phyloP scores from a whole-genome alignment of 768 basidiomycete species.

The Pleurotus tuoliensis region DNA sequence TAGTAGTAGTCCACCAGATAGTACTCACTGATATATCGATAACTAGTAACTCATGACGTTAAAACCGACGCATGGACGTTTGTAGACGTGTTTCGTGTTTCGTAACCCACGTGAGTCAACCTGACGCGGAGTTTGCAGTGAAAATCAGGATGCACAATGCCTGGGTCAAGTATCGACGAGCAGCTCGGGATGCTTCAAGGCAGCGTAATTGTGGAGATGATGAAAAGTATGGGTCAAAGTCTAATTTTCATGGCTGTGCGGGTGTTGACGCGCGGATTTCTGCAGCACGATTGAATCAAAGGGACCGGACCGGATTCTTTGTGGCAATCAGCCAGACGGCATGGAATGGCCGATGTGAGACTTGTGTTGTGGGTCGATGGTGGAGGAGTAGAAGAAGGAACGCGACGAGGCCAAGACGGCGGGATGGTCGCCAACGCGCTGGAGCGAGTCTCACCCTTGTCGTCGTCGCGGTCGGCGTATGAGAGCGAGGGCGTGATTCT shows the following conservation, averaged over 20 bases:
- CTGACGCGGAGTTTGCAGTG: conserved; percentile 1
- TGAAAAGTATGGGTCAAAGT: neutral
- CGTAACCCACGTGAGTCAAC: neutral
- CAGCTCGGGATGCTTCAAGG: neutral
- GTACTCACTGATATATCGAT: neutral
- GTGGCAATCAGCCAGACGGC: conserved; percentile 14
- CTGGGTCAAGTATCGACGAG: neutral
- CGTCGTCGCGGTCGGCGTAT: neutral
- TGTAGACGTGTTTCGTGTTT: conserved; percentile 6
- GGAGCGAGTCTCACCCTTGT: neutral
- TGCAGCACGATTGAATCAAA: neutral
- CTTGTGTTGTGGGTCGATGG: neutral
- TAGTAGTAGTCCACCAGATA: neutral
- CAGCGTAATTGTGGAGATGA: neutral
- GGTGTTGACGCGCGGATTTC: neutral
- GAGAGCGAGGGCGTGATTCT: neutral
- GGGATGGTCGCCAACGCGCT: too few species aligned
- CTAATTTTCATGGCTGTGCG: neutral
- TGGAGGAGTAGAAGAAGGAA: neutral
- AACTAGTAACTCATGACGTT: neutral
- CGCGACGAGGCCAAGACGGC: neutral
- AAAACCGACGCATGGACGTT: conserved; percentile 1
- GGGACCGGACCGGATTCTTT: conserved; percentile 7
- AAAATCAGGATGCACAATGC: neutral
- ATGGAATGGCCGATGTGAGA: conserved; percentile 21